Conservation (phyloP, 108 stramenopile genomes). For the Aurantiochytrium sp. region DNA sequence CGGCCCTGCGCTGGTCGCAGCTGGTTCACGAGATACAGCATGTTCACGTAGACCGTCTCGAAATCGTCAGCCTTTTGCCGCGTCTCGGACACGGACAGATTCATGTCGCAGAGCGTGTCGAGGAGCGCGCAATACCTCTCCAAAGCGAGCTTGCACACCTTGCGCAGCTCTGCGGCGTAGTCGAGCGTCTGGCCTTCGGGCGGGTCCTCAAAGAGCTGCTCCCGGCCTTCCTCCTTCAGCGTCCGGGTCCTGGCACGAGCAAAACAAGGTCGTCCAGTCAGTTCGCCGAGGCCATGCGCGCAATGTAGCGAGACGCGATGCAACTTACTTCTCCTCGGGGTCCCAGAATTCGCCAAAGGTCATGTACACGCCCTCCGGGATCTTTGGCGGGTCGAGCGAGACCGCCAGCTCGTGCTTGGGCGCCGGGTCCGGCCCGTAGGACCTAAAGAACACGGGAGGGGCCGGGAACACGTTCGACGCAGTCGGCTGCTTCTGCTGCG, state of each 20-base stretch:
- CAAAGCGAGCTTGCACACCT: neutral
- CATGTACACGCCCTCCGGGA: conserved; percentile 3
- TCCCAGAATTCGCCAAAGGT: conserved; percentile 13
- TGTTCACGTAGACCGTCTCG: neutral
- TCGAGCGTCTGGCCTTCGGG: neutral
- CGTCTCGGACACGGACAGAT: neutral
- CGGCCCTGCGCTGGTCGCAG: conserved; percentile 12
- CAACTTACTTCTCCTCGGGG: conserved; percentile 19
- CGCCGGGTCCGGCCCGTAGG: neutral
- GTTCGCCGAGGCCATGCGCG: neutral
- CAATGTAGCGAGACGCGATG: neutral
- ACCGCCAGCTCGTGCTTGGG: neutral
- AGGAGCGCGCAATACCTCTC: neutral
- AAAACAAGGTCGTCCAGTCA: neutral
- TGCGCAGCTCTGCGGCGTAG: neutral
- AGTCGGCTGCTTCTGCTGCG: neutral
- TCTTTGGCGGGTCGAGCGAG: conserved; percentile 15
- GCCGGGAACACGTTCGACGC: neutral
- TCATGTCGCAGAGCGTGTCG: neutral
- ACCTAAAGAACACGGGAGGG: neutral
- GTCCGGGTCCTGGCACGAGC: neutral
- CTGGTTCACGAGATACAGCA: conserved; percentile 7
- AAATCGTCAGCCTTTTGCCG: neutral
- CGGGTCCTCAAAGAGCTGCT: conserved; percentile 2
- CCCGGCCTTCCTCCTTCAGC: conserved; percentile 10